phyloP scores from a whole-genome alignment of 257 asterid genomes.

The Gentiana macrophylla region DNA sequence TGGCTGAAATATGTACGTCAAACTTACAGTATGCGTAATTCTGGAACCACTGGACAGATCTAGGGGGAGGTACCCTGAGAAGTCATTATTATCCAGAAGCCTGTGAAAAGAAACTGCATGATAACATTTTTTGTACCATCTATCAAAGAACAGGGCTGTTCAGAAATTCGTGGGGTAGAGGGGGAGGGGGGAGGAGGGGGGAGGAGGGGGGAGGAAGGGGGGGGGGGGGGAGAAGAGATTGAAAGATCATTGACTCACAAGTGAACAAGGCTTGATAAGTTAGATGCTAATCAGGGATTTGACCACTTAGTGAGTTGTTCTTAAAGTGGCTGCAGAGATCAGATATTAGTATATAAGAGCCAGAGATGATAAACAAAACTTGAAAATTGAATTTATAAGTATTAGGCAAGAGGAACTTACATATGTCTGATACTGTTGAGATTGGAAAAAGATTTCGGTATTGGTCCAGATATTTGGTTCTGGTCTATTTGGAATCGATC shows the following conservation, averaged over 20 bases:
- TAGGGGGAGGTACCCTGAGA: slow-evolving; percentile 55
- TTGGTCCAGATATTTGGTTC: slow-evolving; percentile 32
- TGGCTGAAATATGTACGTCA: neutral
- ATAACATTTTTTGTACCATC: neutral
- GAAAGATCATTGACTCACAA: slow-evolving; percentile 23
- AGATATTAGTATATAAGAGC: slow-evolving; percentile 2
- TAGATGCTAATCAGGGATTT: slow-evolving; percentile 29
- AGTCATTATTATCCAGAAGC: slow-evolving; percentile 47
- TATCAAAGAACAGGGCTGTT: no score
- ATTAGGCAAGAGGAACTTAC: slow-evolving; percentile 15
- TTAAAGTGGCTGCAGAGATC: slow-evolving; percentile 36
- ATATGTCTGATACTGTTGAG: slow-evolving; percentile 23
- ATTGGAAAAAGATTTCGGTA: slow-evolving; percentile 28
- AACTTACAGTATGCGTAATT: slow-evolving; percentile 28
- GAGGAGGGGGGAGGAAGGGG: no score
- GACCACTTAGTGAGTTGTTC: slow-evolving; percentile 39
- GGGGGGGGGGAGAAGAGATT: slow-evolving; percentile 1
- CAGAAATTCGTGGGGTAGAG: neutral
- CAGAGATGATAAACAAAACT: neutral
- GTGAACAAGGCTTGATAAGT: slow-evolving; percentile 25
- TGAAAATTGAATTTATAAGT: neutral
- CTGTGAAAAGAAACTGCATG: slow-evolving; percentile 9
- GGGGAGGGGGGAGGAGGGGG: neutral
- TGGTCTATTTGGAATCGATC: slow-evolving; percentile 34
- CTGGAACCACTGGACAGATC: slow-evolving; percentile 20